phyloP scores from a whole-genome alignment of 208 protist species.

The Porcisia hertigi region DNA sequence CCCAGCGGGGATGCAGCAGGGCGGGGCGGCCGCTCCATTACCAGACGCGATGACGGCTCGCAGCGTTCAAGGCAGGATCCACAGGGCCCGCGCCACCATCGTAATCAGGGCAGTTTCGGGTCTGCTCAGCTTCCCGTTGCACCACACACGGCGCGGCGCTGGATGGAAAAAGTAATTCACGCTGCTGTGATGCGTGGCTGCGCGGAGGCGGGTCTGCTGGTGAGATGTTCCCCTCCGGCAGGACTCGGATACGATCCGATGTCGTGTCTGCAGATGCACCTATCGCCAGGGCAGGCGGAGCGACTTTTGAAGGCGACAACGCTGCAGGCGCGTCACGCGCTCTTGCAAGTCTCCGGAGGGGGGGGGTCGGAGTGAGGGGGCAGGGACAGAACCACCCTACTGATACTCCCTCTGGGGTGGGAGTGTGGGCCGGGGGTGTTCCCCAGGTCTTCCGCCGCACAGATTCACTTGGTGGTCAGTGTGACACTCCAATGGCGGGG shows the following conservation, averaged over 20 bases:
- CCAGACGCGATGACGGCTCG: not conserved
- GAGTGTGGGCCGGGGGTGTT: not conserved
- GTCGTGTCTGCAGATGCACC: constrained; percentile 10
- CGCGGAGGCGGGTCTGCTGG: constrained; percentile 10
- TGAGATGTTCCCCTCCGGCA: not conserved
- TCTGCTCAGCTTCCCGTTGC: constrained; percentile 11
- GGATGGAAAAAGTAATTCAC: constrained; percentile 21
- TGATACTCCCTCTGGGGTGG: not conserved
- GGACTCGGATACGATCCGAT: not conserved
- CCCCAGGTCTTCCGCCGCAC: not conserved
- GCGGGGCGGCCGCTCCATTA: not conserved
- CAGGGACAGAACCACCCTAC: not conserved
- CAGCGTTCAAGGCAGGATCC: not conserved
- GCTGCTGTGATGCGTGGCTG: constrained; percentile 6
- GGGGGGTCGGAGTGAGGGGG: not conserved
- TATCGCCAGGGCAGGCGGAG: constrained; percentile 2
- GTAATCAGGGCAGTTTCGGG: not conserved
- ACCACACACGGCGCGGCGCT: constrained; percentile 24
- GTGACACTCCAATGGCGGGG: not conserved
- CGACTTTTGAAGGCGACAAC: constrained; percentile 13
- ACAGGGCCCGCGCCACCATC: not conserved
- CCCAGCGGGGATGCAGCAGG: not conserved
- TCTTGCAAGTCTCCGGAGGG: constrained; percentile 13
- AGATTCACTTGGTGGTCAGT: not conserved
- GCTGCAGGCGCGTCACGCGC: constrained; percentile 13